Evolutionary conservation across 2,329 filamentous ascomycete genomes (phyloP), one percentile per base, ranked within the genome.

Genomic region (Neofusicoccum parvum): DNA sequence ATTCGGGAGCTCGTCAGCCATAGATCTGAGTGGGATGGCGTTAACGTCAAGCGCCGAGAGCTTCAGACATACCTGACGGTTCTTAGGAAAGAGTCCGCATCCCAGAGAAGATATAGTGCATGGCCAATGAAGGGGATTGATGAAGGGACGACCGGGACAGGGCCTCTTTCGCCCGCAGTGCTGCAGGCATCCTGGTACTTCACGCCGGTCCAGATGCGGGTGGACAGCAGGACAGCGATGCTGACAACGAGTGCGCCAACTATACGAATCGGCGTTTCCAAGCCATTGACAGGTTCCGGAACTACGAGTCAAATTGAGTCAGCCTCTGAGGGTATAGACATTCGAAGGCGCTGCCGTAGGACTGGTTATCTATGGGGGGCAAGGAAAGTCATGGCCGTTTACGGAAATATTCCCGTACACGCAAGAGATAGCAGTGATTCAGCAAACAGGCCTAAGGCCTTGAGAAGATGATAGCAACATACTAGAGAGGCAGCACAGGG

Each of bases 41-140:
- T 32, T 27, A 51, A 17, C 12, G 32, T 34, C 36, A 46, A 34
- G 23, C n/a, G 15, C n/a, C 10, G 43, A 48, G 23, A 17, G 11
- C 32, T n/a, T 48, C 43, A 5, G 14, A 51, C 46, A 6, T 62
- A 83, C 82, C 78, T 74, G 14, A 82, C 72, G 59, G 74, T 75
- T 45, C 75, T 74, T 67, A 85, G 71, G 68, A 84, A 82, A 11
- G 70, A 70, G 46, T 82, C 75, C 56, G 80, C 79, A 46, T 81
- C 72, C 70, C 81, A 78, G 20, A 80, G 73, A 69, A 81, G 77
- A 68, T 87, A 83, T 20, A 83, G 69, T 6, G 82, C 78, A 76
- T 89, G 85, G 45, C 86, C 85, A 9, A 88, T 41, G 60, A 83
- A 79, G 1, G 87, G 87, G 7, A 89, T 73, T 84, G 85, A 89